Evolutionary conservation across 176 grass and related monocot species (phyloP), one percentile per base, ranked within the genome.

Genomic region (Metroxylon sagu): DNA sequence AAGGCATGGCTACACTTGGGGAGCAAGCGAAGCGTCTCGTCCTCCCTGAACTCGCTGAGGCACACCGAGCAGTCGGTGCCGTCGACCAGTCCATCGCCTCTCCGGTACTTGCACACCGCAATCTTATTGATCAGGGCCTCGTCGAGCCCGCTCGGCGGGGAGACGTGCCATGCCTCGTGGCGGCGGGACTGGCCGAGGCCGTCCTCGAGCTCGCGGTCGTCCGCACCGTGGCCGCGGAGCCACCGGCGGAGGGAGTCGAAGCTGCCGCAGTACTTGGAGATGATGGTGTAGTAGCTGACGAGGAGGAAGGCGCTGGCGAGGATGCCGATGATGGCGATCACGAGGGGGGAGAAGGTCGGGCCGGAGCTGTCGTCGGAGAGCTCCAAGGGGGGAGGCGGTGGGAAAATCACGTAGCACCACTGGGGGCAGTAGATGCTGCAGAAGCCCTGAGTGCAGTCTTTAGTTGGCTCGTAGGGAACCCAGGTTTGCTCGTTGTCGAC

Each of bases 261-360:
- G 62, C 39, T 27, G 25, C 48, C 48, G 49, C 62, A 65, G 48
- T 52, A 51, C 48, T 65, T 65, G 15, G 48, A 25, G 48, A 65
- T 48, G 48, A 65, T 17, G 62, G 49, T 50, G 49, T 65, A 65
- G 62, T 52, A 65, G 49, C 49, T 65, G 62, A 65, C 12, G 21
- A 65, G 48, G 23, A 65, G 15, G 62, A 65, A 65, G 49, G 49
- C 49, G 25, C 48, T 52, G 1, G 19, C 19, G 48, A 65, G 62
- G 62, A 28, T 17, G 48, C 49, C 23, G 62, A 65, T 18, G 48
- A 52, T 25, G 4, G 48, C 62, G 48, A 65, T 52, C 21, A 29
- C 49, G 25, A 52, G 19, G 23, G 14, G 49, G 2, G 49, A 29
- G 62, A 52, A 52, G 21, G 62, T 52, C 8, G 12, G 5, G 49